These are phyloP conservation scores for Albophoma yamanashiensis DNA, from an alignment of 2,329 filamentous ascomycete species.

Conservation along the genomic window DNA sequence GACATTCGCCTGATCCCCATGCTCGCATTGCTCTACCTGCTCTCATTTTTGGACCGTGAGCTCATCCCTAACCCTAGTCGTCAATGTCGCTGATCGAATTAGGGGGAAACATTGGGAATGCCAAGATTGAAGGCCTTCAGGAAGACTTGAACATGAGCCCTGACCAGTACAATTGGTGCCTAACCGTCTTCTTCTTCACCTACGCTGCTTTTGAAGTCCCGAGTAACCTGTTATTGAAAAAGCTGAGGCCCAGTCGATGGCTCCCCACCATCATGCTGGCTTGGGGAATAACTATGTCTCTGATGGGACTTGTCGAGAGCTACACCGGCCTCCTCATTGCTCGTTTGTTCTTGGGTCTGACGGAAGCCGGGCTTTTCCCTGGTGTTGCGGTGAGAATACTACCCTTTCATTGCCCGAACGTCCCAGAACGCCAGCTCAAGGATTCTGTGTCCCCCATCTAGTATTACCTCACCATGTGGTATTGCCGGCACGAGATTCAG, in stretches of 20 bases:
- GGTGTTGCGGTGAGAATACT: slow-evolving; percentile 42
- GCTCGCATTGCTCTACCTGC: slow-evolving; percentile 57
- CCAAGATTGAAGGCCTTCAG: slow-evolving; percentile 50
- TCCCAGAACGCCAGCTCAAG: background rate
- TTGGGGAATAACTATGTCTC: slow-evolving; percentile 37
- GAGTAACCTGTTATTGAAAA: slow-evolving; percentile 71
- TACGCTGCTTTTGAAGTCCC: slow-evolving; percentile 67
- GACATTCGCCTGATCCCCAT: slow-evolving; percentile 43
- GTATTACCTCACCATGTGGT: slow-evolving; percentile 49
- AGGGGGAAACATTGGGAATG: slow-evolving; percentile 55
- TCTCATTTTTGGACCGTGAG: slow-evolving; percentile 55
- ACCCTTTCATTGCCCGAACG: too few species aligned
- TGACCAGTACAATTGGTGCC: slow-evolving; percentile 60
- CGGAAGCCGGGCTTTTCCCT: slow-evolving; percentile 56
- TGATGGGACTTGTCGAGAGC: slow-evolving; percentile 41
- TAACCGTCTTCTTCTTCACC: slow-evolving; percentile 66
- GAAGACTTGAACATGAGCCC: slow-evolving; percentile 45
- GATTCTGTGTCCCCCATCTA: slow-evolving; percentile 6
- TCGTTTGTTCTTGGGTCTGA: slow-evolving; percentile 52
- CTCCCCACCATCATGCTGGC: slow-evolving; percentile 66
- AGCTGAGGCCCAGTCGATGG: slow-evolving; percentile 61
- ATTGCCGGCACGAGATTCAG: slow-evolving; percentile 45
- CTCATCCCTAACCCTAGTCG: background rate
- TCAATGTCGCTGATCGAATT: background rate
- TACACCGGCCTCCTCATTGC: slow-evolving; percentile 35